phyloP scores from a whole-genome alignment of 2,329 filamentous ascomycete species.

The Aspergillus sp. region DNA sequence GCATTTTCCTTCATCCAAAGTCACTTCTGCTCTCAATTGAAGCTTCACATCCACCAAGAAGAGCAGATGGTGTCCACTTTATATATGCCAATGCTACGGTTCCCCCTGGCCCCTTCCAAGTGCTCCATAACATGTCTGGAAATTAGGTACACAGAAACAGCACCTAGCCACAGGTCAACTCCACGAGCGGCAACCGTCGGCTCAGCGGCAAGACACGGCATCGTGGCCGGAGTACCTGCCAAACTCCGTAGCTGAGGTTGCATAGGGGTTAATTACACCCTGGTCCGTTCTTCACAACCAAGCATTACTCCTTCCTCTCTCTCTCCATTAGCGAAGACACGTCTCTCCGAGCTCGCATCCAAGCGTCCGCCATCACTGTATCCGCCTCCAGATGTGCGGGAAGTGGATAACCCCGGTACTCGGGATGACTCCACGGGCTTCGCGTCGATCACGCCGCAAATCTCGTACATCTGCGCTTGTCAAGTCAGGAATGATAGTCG shows the following conservation, averaged over 20 bases:
- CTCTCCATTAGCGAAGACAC: neutral
- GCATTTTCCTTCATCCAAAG: neutral
- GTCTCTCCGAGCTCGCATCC: neutral
- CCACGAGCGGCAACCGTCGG: slow-evolving; percentile 8
- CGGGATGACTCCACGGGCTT: neutral
- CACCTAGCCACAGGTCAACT: neutral
- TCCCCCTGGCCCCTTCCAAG: neutral
- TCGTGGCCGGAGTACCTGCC: neutral
- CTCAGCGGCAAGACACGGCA: slow-evolving; percentile 6
- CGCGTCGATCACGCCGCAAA: neutral
- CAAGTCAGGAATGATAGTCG: neutral
- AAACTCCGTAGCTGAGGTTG: neutral
- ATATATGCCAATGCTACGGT: neutral
- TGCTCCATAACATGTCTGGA: neutral
- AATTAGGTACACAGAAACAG: neutral
- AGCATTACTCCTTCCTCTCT: neutral
- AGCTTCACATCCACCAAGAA: neutral
- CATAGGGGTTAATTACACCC: neutral
- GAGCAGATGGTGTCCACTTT: neutral
- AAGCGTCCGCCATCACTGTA: neutral
- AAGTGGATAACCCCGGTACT: neutral
- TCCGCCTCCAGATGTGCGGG: neutral
- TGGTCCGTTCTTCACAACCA: neutral
- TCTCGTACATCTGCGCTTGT: neutral
- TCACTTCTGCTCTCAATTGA: neutral